These are phyloP conservation scores for Alternaria sp. DNA, from an alignment of 2,329 filamentous ascomycete species.

Conservation along the genomic window DNA sequence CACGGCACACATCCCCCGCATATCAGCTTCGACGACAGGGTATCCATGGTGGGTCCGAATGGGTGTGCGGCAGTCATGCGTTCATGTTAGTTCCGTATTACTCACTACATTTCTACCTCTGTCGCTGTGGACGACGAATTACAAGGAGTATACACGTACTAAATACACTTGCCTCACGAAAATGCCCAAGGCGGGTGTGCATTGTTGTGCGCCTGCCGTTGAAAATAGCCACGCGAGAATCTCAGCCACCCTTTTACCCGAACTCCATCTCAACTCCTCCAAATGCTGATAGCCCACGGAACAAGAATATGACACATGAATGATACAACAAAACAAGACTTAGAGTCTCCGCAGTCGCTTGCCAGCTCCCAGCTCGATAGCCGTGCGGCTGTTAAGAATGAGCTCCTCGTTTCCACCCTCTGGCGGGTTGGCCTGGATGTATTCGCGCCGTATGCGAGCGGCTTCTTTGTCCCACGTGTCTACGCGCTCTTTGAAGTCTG, in stretches of 20 bases:
- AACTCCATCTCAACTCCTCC: background rate
- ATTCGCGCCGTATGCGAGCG: constrained; percentile 53
- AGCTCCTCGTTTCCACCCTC: constrained; percentile 37
- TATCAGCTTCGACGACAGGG: background rate
- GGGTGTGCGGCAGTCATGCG: background rate
- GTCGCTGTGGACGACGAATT: background rate
- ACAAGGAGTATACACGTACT: background rate
- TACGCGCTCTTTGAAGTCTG: constrained; percentile 66
- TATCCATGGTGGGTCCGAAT: background rate
- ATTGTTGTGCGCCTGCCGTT: constrained; percentile 1
- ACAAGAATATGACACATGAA: constrained; percentile 25
- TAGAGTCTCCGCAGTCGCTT: constrained; percentile 43
- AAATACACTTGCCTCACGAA: background rate
- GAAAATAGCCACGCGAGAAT: constrained; percentile 5
- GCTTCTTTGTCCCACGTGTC: constrained; percentile 76
- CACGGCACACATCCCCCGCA: constrained; percentile 13
- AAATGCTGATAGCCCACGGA: constrained; percentile 32
- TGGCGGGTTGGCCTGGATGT: constrained; percentile 47
- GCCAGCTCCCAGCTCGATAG: constrained; percentile 46
- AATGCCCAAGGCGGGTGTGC: background rate
- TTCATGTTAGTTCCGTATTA: background rate
- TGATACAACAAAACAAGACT: constrained; percentile 27
- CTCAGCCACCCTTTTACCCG: constrained; percentile 11
- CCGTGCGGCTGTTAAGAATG: constrained; percentile 45
- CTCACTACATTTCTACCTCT: background rate